Percentiles rank a stretch among this genome's conserved stretches.
Conservation (phyloP, 257 asterid species). For the Lithospermum erythrorhizon region DNA sequence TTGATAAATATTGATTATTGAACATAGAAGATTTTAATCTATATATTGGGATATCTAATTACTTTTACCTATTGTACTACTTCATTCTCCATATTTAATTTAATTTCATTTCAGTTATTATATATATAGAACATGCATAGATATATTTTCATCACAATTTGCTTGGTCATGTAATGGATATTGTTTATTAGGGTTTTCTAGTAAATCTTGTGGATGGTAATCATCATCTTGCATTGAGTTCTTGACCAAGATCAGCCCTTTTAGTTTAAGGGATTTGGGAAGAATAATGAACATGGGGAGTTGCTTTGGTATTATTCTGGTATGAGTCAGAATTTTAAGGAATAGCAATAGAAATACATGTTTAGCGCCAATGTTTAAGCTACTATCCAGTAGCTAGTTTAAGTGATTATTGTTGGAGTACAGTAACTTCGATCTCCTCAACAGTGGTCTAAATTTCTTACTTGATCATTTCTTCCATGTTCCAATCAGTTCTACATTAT, state of each 20-base stretch:
- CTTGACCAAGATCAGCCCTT: not conserved
- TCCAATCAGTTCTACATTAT: too few relatives aligned
- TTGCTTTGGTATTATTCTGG: constrained; percentile 1
- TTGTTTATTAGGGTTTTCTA: constrained; percentile 29
- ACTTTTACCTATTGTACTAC: not conserved
- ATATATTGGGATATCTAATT: not conserved
- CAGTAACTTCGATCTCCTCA: too few relatives aligned
- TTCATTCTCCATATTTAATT: too few relatives aligned
- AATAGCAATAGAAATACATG: too few relatives aligned
- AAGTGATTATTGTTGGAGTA: too few relatives aligned
- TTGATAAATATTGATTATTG: not conserved
- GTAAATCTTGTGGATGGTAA: not conserved
- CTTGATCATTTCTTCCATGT: too few relatives aligned
- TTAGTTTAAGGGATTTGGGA: not conserved
- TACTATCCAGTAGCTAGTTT: too few relatives aligned
- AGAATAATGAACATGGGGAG: constrained; percentile 10
- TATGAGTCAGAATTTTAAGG: constrained; percentile 8
- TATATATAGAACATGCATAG: not conserved
- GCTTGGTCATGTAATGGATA: not conserved
- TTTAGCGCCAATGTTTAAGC: too few relatives aligned
- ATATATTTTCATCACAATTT: not conserved
- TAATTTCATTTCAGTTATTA: too few relatives aligned
- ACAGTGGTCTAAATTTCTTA: too few relatives aligned
- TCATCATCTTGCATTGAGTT: too few relatives aligned
- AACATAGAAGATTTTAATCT: not conserved